Conservation (phyloP, 1,284 basidiomycete species). For the Pterulicium gracile region DNA sequence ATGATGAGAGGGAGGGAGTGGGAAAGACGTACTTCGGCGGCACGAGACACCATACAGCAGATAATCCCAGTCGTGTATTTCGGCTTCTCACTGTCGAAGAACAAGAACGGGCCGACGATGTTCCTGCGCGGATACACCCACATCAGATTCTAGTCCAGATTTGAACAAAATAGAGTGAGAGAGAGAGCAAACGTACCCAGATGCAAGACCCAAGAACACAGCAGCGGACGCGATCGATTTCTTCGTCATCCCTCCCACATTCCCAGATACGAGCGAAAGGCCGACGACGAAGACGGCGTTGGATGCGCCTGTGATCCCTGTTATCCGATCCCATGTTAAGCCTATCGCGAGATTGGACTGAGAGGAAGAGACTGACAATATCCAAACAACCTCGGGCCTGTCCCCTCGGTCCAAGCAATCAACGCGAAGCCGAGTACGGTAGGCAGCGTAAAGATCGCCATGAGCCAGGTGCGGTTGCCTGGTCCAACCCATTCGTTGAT, state of each 20-base stretch:
- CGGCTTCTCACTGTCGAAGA: slow-evolving; percentile 24
- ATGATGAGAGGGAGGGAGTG: neutral
- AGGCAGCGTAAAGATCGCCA: slow-evolving; percentile 15
- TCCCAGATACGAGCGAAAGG: slow-evolving; percentile 32
- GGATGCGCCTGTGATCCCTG: slow-evolving; percentile 27
- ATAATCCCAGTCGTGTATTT: slow-evolving; percentile 29
- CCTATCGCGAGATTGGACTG: slow-evolving; percentile 1
- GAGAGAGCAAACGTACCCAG: slow-evolving; percentile 17
- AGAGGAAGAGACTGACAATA: slow-evolving; percentile 12
- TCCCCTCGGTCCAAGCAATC: slow-evolving; percentile 16
- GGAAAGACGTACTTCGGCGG: slow-evolving; percentile 11
- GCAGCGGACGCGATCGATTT: slow-evolving; percentile 21
- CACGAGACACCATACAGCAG: slow-evolving; percentile 24
- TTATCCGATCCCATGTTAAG: too few species aligned
- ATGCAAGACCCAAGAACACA: slow-evolving; percentile 18
- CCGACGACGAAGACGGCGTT: slow-evolving; percentile 33
- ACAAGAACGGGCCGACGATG: slow-evolving; percentile 30
- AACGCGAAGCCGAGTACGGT: slow-evolving; percentile 18
- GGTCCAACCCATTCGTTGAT: slow-evolving; percentile 13
- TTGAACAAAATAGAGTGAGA: neutral
- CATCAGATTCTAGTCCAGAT: neutral
- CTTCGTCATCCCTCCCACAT: slow-evolving; percentile 34
- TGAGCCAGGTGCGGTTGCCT: slow-evolving; percentile 16
- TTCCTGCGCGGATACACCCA: slow-evolving; percentile 19
- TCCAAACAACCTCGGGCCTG: slow-evolving; percentile 14